A percentile compares a stretch with the other conserved stretches of the same genome.
phyloP scores from a whole-genome alignment of 768 basidiomycete species.

The Calocera viscosa region DNA sequence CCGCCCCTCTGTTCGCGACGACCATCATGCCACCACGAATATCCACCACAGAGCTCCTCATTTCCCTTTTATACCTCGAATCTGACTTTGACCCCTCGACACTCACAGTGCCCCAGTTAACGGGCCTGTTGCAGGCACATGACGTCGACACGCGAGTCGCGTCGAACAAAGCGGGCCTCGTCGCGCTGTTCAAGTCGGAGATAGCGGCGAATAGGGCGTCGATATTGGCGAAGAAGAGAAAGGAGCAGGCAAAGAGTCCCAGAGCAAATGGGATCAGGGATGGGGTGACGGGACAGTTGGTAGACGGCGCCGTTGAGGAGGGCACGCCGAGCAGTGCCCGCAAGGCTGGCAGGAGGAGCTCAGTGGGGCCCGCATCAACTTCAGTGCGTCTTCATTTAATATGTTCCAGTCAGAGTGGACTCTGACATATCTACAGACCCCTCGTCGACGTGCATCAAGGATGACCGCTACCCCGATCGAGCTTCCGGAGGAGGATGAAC shows the following conservation, averaged over 20 bases:
- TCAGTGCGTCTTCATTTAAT: neutral
- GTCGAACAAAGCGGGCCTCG: constrained; percentile 64
- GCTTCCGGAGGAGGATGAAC: neutral
- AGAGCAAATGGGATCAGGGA: constrained; percentile 76
- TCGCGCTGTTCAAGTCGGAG: constrained; percentile 66
- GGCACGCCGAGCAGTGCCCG: neutral
- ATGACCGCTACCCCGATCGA: neutral
- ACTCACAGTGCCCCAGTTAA: constrained; percentile 69
- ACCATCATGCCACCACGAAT: constrained; percentile 51
- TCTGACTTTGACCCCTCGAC: constrained; percentile 60
- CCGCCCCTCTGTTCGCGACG: constrained; percentile 1
- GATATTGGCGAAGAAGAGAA: constrained; percentile 50
- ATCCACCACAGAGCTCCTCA: constrained; percentile 66
- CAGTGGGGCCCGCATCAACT: neutral
- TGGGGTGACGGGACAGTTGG: constrained; percentile 63
- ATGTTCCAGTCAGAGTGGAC: neutral
- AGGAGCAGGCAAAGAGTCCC: constrained; percentile 54
- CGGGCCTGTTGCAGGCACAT: constrained; percentile 66
- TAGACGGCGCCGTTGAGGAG: constrained; percentile 26
- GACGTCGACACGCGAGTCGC: constrained; percentile 60
- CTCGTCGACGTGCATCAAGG: neutral
- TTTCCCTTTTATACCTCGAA: constrained; percentile 63
- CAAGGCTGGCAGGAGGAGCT: neutral
- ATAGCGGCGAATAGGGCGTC: constrained; percentile 47
- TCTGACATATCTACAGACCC: neutral